phyloP scores from a whole-genome alignment of 805 yeast species.

The Torulaspora delbrueckii region DNA sequence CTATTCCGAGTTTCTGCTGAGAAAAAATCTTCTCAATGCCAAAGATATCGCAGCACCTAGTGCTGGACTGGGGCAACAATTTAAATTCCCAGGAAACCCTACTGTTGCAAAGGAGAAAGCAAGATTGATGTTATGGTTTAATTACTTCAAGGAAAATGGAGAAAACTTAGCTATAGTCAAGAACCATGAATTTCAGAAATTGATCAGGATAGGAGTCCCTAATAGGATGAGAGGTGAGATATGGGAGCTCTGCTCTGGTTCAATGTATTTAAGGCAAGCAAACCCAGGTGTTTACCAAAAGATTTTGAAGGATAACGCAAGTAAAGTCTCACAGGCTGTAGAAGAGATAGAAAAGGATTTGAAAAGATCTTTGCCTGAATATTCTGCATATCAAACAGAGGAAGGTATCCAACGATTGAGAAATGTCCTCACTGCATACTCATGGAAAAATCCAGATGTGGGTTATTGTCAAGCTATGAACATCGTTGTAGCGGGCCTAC shows the following conservation, averaged over 20 bases:
- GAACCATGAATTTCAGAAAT: conserved; percentile 72
- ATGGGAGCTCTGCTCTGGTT: conserved; percentile 91
- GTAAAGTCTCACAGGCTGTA: conserved; percentile 71
- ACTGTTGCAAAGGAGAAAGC: conserved; percentile 70
- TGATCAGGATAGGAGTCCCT: conserved; percentile 90
- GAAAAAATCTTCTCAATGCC: conserved; percentile 39
- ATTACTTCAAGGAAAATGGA: conserved; percentile 78
- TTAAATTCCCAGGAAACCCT: conserved; percentile 88
- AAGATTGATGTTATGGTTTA: conserved; percentile 91
- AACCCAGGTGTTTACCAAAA: conserved; percentile 55
- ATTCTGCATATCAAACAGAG: conserved; percentile 81
- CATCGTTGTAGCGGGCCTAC: conserved; percentile 74
- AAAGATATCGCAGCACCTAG: conserved; percentile 51
- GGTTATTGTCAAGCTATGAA: conserved; percentile 99
- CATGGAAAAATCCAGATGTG: conserved; percentile 95
- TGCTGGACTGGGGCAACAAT: conserved; percentile 83
- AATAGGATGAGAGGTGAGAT: conserved; percentile 90
- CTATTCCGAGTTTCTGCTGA: conserved; percentile 81
- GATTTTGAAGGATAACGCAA: conserved; percentile 56
- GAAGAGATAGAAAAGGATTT: conserved; percentile 97
- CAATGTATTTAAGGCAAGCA: conserved; percentile 66
- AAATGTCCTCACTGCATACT: conserved; percentile 85
- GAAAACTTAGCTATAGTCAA: conserved; percentile 71
- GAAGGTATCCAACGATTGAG: conserved; percentile 85
- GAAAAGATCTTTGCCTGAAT: conserved; percentile 91